These are phyloP conservation scores for Dillenia turbinata DNA, from an alignment of 164 flowering plant species.

Conservation along the genomic window DNA sequence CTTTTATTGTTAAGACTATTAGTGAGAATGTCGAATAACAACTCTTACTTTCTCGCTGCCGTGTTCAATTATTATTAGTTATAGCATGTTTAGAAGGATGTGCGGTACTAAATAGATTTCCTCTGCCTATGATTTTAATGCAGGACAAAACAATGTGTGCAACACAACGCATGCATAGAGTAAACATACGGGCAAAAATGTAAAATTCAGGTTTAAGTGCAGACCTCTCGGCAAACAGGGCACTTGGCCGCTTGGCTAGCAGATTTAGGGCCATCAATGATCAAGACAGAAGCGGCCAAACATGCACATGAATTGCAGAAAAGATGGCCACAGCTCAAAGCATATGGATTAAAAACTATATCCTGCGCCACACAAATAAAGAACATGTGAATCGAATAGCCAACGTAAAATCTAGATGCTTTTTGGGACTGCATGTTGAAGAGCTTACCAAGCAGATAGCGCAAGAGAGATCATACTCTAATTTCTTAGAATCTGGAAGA, in stretches of 20 bases:
- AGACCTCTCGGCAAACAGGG: conserved; percentile 85
- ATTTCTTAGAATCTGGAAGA: conserved; percentile 52
- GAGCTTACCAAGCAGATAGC: conserved; percentile 80
- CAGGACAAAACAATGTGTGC: neutral
- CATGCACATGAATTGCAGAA: conserved; percentile 87
- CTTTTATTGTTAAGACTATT: too few relatives aligned
- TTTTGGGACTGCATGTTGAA: neutral
- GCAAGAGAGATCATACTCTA: conserved; percentile 72
- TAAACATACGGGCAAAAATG: too few relatives aligned
- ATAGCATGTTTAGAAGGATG: too few relatives aligned
- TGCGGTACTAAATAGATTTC: too few relatives aligned
- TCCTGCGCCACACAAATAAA: conserved; percentile 38
- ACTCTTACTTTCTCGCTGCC: too few relatives aligned
- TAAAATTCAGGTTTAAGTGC: neutral
- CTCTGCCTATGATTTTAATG: neutral
- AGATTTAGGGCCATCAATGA: conserved; percentile 63
- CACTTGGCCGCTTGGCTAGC: conserved; percentile 62
- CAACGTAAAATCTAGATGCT: too few relatives aligned
- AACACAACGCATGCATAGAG: neutral
- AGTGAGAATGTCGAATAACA: too few relatives aligned
- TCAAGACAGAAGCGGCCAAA: conserved; percentile 71
- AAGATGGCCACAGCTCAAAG: conserved; percentile 82
- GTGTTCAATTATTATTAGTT: too few relatives aligned
- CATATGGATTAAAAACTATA: conserved; percentile 73
- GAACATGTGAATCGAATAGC: neutral